Base-by-base conservation (phyloP, 1,139 yeast species). In the Yamadazyma conglobata region DNA sequence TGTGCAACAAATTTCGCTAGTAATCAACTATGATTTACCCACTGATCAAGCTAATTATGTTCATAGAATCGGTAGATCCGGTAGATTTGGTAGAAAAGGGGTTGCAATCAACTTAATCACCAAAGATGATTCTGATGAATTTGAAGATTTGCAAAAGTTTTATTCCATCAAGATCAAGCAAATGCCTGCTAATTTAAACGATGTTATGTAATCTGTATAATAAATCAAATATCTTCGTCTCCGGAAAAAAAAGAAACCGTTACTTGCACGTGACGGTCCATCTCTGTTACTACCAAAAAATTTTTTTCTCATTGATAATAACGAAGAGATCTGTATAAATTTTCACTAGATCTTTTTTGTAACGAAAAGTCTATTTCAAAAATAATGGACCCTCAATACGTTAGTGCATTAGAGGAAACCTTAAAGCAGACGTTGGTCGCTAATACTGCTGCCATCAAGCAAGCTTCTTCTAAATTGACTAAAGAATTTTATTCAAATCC, bases 11-110 rank as follows among this genome's bases (percentile, higher is more conserved):
- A 95, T 89, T n/a, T 86, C 96, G 0, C 64, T 89, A 35, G 98
- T 91, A 16, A 83, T 91, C 32, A 91, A 89, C 60, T 91, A 87
- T 58, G 97, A 89, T 55, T 60, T 91, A 42, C 97, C 97, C 1
- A 58, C 66, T 30, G 91, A 83, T 54, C 76, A 78, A 51, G 97
- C 88, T 54, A 89, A 86, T 61, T 89, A 89, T 54, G 77, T 89
- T 39, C 98, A 89, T 58, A 73, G 97, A 52, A 89, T 91, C 41
- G 98, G 96, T 38, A 75, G 96, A 51, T 84, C 95, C 9, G 96
- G 97, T 4, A 74, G 98, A 49, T 89, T 89, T 62, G 97, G 97
- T 19, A 75, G 97, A 54, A 88, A 87, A 56, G 98, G 98, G 55
- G 88, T 82, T 30, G 96, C 97, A 10, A 83, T 89, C 37, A 89